Base-by-base conservation (phyloP, 2,329 filamentous ascomycete genomes). In the Plectosphaerella sp. region DNA sequence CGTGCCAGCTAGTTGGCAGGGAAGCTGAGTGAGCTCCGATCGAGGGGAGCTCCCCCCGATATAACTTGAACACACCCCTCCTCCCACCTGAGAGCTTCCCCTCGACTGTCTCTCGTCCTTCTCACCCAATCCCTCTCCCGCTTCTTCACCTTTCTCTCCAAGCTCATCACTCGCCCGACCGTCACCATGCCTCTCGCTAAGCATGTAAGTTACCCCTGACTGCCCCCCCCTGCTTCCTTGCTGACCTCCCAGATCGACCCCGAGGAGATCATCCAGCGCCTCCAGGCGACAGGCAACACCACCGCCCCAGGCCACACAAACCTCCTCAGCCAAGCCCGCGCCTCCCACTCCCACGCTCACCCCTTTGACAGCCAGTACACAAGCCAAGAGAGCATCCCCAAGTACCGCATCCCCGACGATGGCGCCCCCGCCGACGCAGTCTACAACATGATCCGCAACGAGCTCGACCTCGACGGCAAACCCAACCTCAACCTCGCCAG, bases 401-500 rank as follows among this genome's bases (percentile, higher is more conserved):
- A 85, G 57, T 86, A 81, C 66, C 71, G 67, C 50, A 78, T 86
- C 16, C 80, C 82, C 0, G 63, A 75, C 3, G 68, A 83, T 45
- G 81, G 82, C 4, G 78, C 80, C 14, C 79, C 80, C 0, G 78
- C 80, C 10, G 83, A 87, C 57, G 78, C 81, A 1, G 85, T 86
- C 1, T 82, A 86, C 59, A 82, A 87, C 58, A 75, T 89, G 65
- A 72, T 86, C 54, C 78, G 75, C 55, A 82, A 85, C 63, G 82
- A 86, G 59, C 65, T 84, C 36, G 81, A 86, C 64, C 72, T 87
- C 3, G 83, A 87, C 60, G 83, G 85, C 25, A 76, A 78, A 47
- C 86, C 87, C 0, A 86, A 85, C 58, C 69, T 89, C 57, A 89
- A 89, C 61, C 68, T 88, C 24, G 85, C 86, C 18, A 82, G 80